Evolutionary conservation across 1,284 basidiomycete genomes (phyloP).

Genomic region (Trametes versicolor): DNA sequence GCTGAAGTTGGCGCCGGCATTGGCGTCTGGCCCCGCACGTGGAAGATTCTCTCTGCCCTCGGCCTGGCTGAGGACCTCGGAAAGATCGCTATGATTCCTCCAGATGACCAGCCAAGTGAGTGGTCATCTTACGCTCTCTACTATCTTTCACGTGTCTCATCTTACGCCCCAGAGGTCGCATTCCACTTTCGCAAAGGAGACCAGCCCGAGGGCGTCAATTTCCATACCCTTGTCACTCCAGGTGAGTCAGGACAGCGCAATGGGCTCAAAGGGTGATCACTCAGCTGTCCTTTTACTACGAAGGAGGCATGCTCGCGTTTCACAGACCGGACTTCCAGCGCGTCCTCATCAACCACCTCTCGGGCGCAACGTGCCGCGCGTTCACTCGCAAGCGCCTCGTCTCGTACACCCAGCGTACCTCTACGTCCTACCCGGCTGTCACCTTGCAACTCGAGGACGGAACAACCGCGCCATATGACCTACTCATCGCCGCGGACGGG

Average conservation of each 20-base stretch:
- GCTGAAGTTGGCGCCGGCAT: conserved; percentile 50
- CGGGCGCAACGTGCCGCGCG: conserved; percentile 41
- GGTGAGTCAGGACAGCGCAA: conserved; percentile 37
- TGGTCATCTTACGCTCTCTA: neutral
- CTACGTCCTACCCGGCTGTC: conserved; percentile 37
- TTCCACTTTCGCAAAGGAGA: conserved; percentile 48
- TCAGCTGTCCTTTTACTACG: conserved; percentile 10
- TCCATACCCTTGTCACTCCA: conserved; percentile 43
- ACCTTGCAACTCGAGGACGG: conserved; percentile 56
- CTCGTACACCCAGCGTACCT: conserved; percentile 45
- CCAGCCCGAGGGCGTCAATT: conserved; percentile 43
- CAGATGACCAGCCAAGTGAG: conserved; percentile 37
- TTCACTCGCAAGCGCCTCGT: conserved; percentile 52
- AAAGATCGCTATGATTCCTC: conserved; percentile 37
- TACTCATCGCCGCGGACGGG: conserved; percentile 63
- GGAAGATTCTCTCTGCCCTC: conserved; percentile 45
- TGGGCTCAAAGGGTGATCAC: neutral
- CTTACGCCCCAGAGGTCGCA: conserved; percentile 35
- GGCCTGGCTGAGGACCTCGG: conserved; percentile 44
- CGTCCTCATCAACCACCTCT: conserved; percentile 48
- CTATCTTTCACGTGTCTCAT: neutral
- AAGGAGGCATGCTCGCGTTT: conserved; percentile 52
- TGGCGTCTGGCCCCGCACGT: conserved; percentile 48
- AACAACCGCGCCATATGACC: conserved; percentile 51
- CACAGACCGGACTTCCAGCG: conserved; percentile 57